These are phyloP conservation scores for Fraxinus quadrangulata DNA, from an alignment of 257 asterid genomes.

Conservation along the genomic window DNA sequence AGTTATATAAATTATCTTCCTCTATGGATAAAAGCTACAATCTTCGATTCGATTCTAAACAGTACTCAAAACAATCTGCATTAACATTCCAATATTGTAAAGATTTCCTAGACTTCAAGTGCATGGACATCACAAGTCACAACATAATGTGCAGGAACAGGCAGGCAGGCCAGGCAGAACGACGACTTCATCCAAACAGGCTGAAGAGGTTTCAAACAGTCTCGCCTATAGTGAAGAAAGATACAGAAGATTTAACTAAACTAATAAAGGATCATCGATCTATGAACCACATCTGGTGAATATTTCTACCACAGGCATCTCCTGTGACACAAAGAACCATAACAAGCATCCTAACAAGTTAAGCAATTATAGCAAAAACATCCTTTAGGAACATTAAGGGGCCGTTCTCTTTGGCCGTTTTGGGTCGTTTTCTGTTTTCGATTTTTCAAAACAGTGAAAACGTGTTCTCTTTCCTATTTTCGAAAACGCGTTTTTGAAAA, in stretches of 20 bases:
- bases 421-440: too few relatives aligned
- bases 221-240: neutral
- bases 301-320: neutral
- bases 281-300: neutral
- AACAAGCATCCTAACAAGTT: neutral
- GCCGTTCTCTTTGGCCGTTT: too few relatives aligned
- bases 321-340: neutral
- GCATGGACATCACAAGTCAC: neutral
- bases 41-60: neutral
- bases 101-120: neutral
- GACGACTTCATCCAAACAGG: neutral
- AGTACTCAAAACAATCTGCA: neutral
- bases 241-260: neutral
- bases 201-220: neutral
- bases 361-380: neutral
- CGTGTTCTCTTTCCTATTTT: too few relatives aligned
- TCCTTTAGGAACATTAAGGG: neutral
- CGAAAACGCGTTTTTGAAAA: too few relatives aligned
- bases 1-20: slow-evolving; percentile 1
- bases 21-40: neutral
- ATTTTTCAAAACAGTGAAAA: too few relatives aligned
- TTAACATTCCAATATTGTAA: neutral
- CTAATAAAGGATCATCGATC: neutral
- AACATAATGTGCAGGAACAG: neutral
- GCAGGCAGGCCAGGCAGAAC: neutral